Percentiles rank a stretch among this genome's conserved stretches.
Conservation (phyloP, 441 rosid species). For the Arabidopsis hybrid region DNA sequence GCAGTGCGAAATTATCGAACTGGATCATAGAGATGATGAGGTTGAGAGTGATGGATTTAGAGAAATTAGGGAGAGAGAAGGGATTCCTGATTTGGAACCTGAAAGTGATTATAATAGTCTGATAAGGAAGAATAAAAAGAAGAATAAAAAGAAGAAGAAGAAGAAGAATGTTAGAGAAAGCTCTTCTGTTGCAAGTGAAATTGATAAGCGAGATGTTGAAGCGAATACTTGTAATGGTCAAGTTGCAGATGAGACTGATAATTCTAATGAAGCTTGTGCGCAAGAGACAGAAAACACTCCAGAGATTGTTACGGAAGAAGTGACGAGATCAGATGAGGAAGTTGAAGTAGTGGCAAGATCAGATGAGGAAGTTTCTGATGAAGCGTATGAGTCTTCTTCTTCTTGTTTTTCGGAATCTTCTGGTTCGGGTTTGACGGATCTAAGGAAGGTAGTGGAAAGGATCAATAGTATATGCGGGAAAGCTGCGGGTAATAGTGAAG, state of each 20-base stretch:
- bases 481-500: slow-evolving; percentile 36
- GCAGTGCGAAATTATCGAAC: slow-evolving; percentile 5
- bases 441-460: slow-evolving; percentile 37
- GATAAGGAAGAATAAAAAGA: slow-evolving; percentile 2
- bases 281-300: slow-evolving; percentile 1
- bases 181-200: background rate
- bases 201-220: slow-evolving; percentile 16
- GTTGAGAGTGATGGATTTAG: slow-evolving; percentile 35
- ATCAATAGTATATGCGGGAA: slow-evolving; percentile 39
- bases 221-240: slow-evolving; percentile 21
- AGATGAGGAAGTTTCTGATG: slow-evolving; percentile 34
- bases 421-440: slow-evolving; percentile 28
- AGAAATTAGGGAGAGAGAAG: slow-evolving; percentile 46
- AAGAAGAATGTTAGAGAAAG: no score
- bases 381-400: slow-evolving; percentile 27
- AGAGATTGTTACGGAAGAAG: slow-evolving; percentile 18
- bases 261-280: background rate
- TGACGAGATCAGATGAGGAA: slow-evolving; percentile 24
- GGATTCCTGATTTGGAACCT: slow-evolving; percentile 53
- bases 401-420: slow-evolving; percentile 19
- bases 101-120: slow-evolving; percentile 35
- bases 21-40: slow-evolving; percentile 30
- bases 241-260: background rate
- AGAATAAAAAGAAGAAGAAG: slow-evolving; percentile 14
- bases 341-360: slow-evolving; percentile 3